These are phyloP conservation scores for Alternaria viburni DNA, from an alignment of 2,329 filamentous ascomycete species.

Conservation along the genomic window DNA sequence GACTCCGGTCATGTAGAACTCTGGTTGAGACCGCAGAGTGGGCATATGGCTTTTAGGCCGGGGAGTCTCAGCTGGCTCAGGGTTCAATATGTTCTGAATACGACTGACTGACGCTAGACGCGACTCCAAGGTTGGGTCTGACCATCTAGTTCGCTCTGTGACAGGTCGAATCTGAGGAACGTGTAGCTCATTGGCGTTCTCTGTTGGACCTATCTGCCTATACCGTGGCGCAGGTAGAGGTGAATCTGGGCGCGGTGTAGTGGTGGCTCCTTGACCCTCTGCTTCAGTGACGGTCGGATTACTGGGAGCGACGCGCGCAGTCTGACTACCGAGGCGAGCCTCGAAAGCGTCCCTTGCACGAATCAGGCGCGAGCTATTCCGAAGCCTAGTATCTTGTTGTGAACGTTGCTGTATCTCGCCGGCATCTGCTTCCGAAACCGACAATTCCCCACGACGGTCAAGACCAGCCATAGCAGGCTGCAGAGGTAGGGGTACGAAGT, in stretches of 20 bases:
- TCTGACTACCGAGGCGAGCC: background rate
- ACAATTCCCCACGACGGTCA: background rate
- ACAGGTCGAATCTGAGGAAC: background rate
- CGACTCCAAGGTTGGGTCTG: background rate
- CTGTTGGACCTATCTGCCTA: background rate
- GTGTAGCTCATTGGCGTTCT: background rate
- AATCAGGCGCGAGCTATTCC: background rate
- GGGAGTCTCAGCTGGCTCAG: background rate
- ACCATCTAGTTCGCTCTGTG: background rate
- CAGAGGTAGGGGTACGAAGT: background rate
- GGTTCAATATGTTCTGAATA: background rate
- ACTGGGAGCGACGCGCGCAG: background rate
- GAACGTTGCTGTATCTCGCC: background rate
- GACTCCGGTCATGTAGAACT: slow-evolving; percentile 13
- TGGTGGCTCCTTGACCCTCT: background rate
- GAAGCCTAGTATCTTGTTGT: background rate
- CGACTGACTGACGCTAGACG: background rate
- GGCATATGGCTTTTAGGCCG: background rate
- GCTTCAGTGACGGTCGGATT: background rate
- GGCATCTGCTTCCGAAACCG: background rate
- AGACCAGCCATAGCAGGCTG: background rate
- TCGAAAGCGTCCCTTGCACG: background rate
- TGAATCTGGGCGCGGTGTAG: background rate
- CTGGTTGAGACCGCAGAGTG: slow-evolving; percentile 8
- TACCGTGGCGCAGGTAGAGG: background rate